These are phyloP conservation scores for Fusarium globosum DNA, from an alignment of 2,329 filamentous ascomycete species.

Conservation along the genomic window DNA sequence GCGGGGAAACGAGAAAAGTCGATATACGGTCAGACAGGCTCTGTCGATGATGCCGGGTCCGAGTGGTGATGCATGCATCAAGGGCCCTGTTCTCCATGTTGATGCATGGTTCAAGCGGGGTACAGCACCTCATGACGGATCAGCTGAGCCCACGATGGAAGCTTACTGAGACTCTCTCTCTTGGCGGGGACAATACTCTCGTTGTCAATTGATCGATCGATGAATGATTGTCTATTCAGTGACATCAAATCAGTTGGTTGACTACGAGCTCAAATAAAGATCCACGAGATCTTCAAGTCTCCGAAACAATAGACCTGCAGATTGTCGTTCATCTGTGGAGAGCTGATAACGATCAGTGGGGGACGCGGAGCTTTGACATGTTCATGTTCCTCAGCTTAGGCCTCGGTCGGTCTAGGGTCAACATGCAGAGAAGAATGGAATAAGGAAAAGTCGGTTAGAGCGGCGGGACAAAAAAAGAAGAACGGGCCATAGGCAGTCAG, in stretches of 20 bases:
- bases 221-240: neutral
- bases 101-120: slow-evolving; percentile 21
- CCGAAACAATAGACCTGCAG: slow-evolving; percentile 14
- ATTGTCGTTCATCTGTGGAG: neutral
- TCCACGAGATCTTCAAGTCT: slow-evolving; percentile 14
- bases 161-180: neutral
- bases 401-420: neutral
- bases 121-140: slow-evolving; percentile 26
- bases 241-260: slow-evolving; percentile 5
- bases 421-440: neutral
- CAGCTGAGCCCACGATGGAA: slow-evolving; percentile 14
- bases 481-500: neutral
- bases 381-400: neutral
- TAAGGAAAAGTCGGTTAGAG: neutral
- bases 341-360: neutral
- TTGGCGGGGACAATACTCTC: neutral
- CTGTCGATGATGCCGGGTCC: slow-evolving; percentile 2
- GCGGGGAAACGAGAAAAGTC: slow-evolving; percentile 3
- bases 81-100: neutral
- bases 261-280: slow-evolving; percentile 2
- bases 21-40: neutral
- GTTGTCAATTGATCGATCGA: neutral
- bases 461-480: neutral
- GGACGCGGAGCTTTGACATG: neutral
- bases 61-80: slow-evolving; percentile 19